These are phyloP conservation scores for Candida maesae DNA, from an alignment of 805 yeast species.

Conservation along the genomic window DNA sequence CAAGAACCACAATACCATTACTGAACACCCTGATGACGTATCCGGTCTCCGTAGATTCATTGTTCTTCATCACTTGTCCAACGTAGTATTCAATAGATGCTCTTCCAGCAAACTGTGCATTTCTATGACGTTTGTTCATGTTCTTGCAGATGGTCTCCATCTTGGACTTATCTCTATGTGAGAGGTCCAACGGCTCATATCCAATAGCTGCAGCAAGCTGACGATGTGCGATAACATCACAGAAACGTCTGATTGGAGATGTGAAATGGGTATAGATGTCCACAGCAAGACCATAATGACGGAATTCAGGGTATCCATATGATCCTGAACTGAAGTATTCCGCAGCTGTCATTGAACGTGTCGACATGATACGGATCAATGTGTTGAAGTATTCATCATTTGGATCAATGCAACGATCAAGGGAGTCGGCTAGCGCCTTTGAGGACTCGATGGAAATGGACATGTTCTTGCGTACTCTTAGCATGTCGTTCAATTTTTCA, in stretches of 20 bases:
- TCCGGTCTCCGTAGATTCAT: conserved; percentile 79
- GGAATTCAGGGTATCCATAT: conserved; percentile 84
- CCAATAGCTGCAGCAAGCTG: conserved; percentile 98
- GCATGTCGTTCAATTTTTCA: conserved; percentile 84
- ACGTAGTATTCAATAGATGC: conserved; percentile 97
- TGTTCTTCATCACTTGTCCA: conserved; percentile 93
- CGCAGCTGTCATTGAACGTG: conserved; percentile 99
- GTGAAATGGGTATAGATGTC: conserved; percentile 98
- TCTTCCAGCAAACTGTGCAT: conserved; percentile 98
- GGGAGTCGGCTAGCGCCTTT: conserved; percentile 86
- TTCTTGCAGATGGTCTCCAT: conserved; percentile 87
- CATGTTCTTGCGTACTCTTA: conserved; percentile 75
- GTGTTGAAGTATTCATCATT: conserved; percentile 91
- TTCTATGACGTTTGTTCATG: conserved; percentile 90
- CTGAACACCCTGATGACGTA: conserved; percentile 88
- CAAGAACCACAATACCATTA: conserved; percentile 91
- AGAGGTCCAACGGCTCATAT: conserved; percentile 76
- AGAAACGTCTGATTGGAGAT: conserved; percentile 95
- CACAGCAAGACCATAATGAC: conserved; percentile 96
- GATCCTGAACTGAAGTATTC: conserved; percentile 93
- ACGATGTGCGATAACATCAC: conserved; percentile 96
- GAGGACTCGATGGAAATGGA: conserved; percentile 78
- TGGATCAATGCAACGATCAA: conserved; percentile 82
- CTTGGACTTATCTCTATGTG: conserved; percentile 83
- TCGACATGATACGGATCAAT: conserved; percentile 90